Evolutionary conservation across 495 filamentous ascomycete genomes (phyloP).

Genomic region (Penicillium steckii): DNA sequence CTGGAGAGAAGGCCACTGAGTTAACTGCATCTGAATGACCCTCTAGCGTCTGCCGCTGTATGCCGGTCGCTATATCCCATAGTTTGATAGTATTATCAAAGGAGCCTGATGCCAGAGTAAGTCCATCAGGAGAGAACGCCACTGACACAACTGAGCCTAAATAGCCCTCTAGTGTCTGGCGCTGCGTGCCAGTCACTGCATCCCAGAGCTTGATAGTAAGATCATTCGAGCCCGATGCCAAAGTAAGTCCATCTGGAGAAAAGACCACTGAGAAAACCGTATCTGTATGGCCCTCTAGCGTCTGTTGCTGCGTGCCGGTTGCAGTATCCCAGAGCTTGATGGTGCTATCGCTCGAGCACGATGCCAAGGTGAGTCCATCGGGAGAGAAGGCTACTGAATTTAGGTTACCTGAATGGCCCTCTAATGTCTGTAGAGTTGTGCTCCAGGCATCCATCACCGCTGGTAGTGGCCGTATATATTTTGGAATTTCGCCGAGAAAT

Average conservation of each 20-base stretch:
- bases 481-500: slow-evolving; percentile 10
- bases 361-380: slow-evolving; percentile 14
- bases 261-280: slow-evolving; percentile 18
- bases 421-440: slow-evolving; percentile 13
- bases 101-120: not conserved
- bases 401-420: slow-evolving; percentile 15
- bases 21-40: no score
- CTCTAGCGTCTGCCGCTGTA: no score
- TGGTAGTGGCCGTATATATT: slow-evolving; percentile 9
- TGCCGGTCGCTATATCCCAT: not conserved
- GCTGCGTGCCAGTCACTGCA: not conserved
- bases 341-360: slow-evolving; percentile 8
- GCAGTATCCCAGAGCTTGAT: slow-evolving; percentile 1
- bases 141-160: not conserved
- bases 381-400: slow-evolving; percentile 19
- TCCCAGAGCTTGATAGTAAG: not conserved
- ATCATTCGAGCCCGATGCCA: not conserved
- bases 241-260: slow-evolving; percentile 24
- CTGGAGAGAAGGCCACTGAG: no score
- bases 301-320: not conserved
- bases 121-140: not conserved
- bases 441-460: slow-evolving; percentile 7
- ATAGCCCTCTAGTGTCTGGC: not conserved
- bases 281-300: slow-evolving; percentile 20
- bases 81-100: not conserved